Evolutionary conservation across 2,329 filamentous ascomycete species (phyloP).

Genomic region (Sarocladium brachiariae): DNA sequence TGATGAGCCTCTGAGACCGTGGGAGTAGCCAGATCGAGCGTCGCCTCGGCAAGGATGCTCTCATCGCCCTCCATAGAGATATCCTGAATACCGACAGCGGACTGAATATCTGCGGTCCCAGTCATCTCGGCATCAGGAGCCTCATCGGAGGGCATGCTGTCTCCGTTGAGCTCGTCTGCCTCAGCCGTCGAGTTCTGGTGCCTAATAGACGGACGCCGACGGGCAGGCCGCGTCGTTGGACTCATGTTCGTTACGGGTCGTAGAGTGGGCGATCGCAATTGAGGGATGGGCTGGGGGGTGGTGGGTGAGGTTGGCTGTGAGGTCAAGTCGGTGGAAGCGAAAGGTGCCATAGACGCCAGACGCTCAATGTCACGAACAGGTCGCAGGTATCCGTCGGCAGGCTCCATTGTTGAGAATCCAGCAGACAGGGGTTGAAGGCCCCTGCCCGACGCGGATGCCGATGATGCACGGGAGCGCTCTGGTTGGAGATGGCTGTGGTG

Average conservation of each 20-base stretch:
- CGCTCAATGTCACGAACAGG: slow-evolving; percentile 78
- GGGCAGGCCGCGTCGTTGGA: slow-evolving; percentile 42
- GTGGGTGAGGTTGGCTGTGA: slow-evolving; percentile 93
- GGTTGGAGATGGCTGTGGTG: slow-evolving; percentile 45
- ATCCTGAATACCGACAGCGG: slow-evolving; percentile 78
- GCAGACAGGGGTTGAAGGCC: slow-evolving; percentile 57
- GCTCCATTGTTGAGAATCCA: slow-evolving; percentile 60
- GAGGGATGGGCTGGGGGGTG: slow-evolving; percentile 67
- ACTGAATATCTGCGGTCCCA: slow-evolving; percentile 71
- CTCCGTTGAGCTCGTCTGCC: slow-evolving; percentile 76
- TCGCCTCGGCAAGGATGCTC: slow-evolving; percentile 65
- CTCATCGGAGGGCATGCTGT: slow-evolving; percentile 75
- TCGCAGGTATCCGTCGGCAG: slow-evolving; percentile 67
- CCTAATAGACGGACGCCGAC: slow-evolving; percentile 75
- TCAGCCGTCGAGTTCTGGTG: slow-evolving; percentile 90
- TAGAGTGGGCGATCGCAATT: slow-evolving; percentile 47
- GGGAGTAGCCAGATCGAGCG: slow-evolving; percentile 68
- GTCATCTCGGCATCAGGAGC: slow-evolving; percentile 72
- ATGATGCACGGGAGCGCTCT: slow-evolving; percentile 40
- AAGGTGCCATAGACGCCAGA: slow-evolving; percentile 72
- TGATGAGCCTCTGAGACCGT: slow-evolving; percentile 73
- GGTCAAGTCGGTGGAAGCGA: slow-evolving; percentile 59
- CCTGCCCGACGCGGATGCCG: slow-evolving; percentile 42
- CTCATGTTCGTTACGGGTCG: slow-evolving; percentile 47
- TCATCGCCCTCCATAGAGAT: slow-evolving; percentile 74